Conservation (phyloP, 768 basidiomycete genomes). For the Boletus tomentosulus region DNA sequence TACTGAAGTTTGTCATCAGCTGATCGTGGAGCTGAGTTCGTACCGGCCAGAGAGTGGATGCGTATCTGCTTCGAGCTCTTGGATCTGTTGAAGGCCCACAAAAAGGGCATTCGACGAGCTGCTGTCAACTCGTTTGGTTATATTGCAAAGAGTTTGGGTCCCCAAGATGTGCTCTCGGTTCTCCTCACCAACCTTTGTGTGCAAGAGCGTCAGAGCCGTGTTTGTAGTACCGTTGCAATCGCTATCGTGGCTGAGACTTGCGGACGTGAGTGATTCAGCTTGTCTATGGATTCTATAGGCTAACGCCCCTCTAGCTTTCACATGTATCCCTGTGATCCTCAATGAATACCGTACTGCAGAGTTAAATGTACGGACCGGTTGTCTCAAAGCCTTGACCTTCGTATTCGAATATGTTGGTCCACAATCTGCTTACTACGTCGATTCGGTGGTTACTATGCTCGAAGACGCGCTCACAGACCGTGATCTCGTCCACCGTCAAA, state of each 20-base stretch:
- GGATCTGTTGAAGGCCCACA: no score
- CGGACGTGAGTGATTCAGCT: constrained; percentile 45
- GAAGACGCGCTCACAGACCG: constrained; percentile 98
- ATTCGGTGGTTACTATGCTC: constrained; percentile 96
- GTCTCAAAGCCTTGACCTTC: constrained; percentile 97
- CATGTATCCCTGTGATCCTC: constrained; percentile 96
- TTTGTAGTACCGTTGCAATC: constrained; percentile 97
- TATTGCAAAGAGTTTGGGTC: constrained; percentile 98
- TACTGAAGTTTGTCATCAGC: no score
- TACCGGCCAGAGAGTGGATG: no score
- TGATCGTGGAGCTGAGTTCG: no score
- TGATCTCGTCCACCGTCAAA: constrained; percentile 97
- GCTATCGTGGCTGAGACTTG: constrained; percentile 94
- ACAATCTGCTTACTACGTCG: constrained; percentile 94
- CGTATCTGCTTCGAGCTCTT: no score
- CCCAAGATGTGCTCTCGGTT: constrained; percentile 95
- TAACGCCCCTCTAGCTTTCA: constrained; percentile 62
- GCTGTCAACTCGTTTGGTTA: constrained; percentile 99
- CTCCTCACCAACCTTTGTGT: constrained; percentile 94
- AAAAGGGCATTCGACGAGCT: no score
- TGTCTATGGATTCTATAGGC: not conserved
- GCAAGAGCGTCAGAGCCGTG: constrained; percentile 98
- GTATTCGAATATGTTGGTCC: constrained; percentile 99
- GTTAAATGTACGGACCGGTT: constrained; percentile 97
- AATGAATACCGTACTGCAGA: constrained; percentile 99